Percentiles rank a stretch among this genome's conserved stretches.
Evolutionary conservation across 129 eudicot genomes (phyloP).

Genomic region (Chrysanthemum seticuspe): DNA sequence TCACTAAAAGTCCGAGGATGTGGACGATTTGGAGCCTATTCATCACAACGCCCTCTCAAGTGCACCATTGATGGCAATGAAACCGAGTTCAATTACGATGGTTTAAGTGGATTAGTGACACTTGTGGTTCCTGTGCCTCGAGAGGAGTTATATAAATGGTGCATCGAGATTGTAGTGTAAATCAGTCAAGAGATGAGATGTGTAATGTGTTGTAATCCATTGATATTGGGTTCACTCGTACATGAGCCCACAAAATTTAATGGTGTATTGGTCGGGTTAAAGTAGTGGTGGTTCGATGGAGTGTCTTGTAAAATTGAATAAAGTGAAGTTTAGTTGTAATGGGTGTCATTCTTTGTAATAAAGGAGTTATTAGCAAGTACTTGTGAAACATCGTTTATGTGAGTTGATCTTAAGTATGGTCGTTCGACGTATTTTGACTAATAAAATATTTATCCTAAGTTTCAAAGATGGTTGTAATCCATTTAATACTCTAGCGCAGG

Average conservation of each 20-base stretch:
- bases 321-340: not conserved
- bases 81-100: conserved; percentile 49
- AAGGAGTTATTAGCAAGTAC: conserved; percentile 16
- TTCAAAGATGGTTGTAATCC: too few species aligned
- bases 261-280: not conserved
- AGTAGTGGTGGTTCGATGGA: conserved; percentile 12
- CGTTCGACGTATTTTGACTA: too few species aligned
- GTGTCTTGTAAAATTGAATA: not conserved
- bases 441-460: too few species aligned
- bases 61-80: conserved; percentile 47
- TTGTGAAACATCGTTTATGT: not conserved
- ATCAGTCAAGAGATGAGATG: not conserved
- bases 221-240: not conserved
- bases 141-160: conserved; percentile 79
- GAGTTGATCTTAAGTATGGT: not conserved
- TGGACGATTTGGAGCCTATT: conserved; percentile 73
- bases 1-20: conserved; percentile 63
- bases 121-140: conserved; percentile 45
- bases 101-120: conserved; percentile 51
- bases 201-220: not conserved
- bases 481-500: too few species aligned
- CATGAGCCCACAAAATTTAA: not conserved
- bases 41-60: conserved; percentile 61
- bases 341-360: conserved; percentile 26
- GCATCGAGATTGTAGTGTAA: conserved; percentile 54